Percentiles rank a stretch among this genome's conserved stretches.
Evolutionary conservation across 371 early-diverging fungal species (phyloP).

Genomic region (Synchytrium microbalum): DNA sequence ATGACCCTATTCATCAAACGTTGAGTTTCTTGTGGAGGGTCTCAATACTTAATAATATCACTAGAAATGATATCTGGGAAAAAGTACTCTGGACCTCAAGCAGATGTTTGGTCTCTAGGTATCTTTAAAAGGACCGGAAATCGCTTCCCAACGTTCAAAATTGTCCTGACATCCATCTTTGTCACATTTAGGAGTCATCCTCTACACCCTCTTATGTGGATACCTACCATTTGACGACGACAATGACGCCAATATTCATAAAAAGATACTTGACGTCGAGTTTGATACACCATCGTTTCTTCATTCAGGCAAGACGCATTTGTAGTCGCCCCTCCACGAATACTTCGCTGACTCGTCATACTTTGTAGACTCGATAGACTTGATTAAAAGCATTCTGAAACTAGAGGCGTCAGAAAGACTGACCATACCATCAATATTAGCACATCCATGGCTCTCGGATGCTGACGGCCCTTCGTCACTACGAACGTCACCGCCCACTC

Average conservation of each 20-base stretch:
- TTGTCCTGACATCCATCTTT: conserved; percentile 1
- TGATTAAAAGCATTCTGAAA: conserved; percentile 57
- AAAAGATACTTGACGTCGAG: conserved; percentile 63
- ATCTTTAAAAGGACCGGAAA: background rate
- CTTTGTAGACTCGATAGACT: conserved; percentile 25
- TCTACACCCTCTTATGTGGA: conserved; percentile 73
- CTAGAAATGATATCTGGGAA: conserved; percentile 62
- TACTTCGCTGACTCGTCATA: background rate
- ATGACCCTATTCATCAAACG: conserved; percentile 15
- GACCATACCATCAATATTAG: conserved; percentile 52
- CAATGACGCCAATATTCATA: conserved; percentile 56
- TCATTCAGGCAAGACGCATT: conserved; percentile 36
- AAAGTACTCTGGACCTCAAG: conserved; percentile 73
- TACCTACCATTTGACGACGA: conserved; percentile 81
- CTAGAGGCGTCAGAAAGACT: conserved; percentile 57
- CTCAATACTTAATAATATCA: background rate
- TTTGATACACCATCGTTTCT: conserved; percentile 64
- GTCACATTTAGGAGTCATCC: conserved; percentile 48
- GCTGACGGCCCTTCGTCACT: background rate
- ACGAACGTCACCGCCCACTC: conserved; percentile 17
- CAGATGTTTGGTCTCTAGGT: conserved; percentile 81
- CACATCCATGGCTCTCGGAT: conserved; percentile 54
- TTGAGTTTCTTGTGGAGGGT: background rate
- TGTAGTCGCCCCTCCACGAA: conserved; percentile 4
- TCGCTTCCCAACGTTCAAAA: background rate